Evolutionary conservation across 108 stramenopile species (phyloP).

Genomic region (Nitzschia sp.): DNA sequence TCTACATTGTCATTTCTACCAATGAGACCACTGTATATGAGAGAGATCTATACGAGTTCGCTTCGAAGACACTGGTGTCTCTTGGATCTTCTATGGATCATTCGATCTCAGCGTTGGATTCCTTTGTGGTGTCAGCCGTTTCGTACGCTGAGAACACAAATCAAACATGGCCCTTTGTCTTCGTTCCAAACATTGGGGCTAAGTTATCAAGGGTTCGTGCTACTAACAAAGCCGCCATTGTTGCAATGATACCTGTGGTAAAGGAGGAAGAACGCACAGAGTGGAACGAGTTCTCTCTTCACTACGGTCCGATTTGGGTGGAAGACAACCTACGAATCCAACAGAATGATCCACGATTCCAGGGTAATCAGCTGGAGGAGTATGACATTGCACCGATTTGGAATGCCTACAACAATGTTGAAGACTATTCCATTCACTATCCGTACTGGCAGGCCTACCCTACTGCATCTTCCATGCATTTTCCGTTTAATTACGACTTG

Average conservation of each 20-base stretch:
- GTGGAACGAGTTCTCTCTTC: too few relatives aligned
- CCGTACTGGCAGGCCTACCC: slow-evolving; percentile 32
- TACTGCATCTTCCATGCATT: slow-evolving; percentile 24
- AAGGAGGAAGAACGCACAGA: too few relatives aligned
- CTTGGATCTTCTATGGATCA: not conserved
- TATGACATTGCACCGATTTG: too few relatives aligned
- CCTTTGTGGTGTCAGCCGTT: slow-evolving; percentile 28
- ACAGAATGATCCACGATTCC: not conserved
- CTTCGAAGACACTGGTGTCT: not conserved
- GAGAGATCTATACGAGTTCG: not conserved
- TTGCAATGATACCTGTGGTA: too few relatives aligned
- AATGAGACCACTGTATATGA: not conserved
- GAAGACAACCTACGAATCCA: not conserved
- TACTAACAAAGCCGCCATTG: too few relatives aligned
- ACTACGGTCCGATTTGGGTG: not conserved
- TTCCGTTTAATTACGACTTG: not conserved
- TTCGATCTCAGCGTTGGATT: slow-evolving; percentile 30
- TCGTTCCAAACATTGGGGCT: slow-evolving; percentile 40
- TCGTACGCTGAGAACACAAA: slow-evolving; percentile 7
- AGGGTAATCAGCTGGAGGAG: not conserved
- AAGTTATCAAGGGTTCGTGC: too few relatives aligned
- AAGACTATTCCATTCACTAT: slow-evolving; percentile 15
- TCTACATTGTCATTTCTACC: not conserved
- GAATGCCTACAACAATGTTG: too few relatives aligned
- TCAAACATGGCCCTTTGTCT: slow-evolving; percentile 44